Base-by-base conservation (phyloP, 352 stramenopile species). In the Globisporangium orthogonon region DNA sequence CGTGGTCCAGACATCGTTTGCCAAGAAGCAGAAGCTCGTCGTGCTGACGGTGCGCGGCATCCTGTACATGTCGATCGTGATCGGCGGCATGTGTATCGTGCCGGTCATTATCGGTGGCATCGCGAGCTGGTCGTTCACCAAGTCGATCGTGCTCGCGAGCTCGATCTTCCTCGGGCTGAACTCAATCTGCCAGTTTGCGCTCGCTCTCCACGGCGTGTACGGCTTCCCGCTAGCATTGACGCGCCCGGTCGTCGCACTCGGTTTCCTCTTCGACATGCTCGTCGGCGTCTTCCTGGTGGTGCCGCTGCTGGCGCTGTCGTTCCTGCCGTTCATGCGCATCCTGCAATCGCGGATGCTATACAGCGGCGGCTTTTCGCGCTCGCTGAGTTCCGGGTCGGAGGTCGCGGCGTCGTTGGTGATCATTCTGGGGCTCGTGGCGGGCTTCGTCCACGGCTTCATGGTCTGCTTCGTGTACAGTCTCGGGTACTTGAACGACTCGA, bases 301-400 rank as follows among this genome's bases (percentile, higher is more conserved):
- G 4, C 83, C 83, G 33, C 58, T 95, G 17, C 67, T 91, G 28
- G 56, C 86, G 17, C 58, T 95, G 28, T 92, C 83, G 4, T 67
- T 89, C 33, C 58, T 95, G 44, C 85, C 85, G 39, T 95, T 95
- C 55, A 91, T 95, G 79, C 81, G 81, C 11, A 89, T 91, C 35
- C 66, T 95, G 23, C 85, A 95, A 57, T 91, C 83, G 5, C 81
- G 85, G 18, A 90, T 90, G 52, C 87, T 95, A 71, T 95, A 91
- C 69, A 95, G 91, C 46, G 82, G 85, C 14, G 85, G 85, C 45
- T 95, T 95, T 56, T 89, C 85, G 7, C 73, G 83, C 46, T 70
- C 85, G 4, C 49, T 95, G 35, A 87, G 78, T 37, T 89, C 81
- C 49, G 85, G 78, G 5, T 89, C 81, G 1, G 83, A 95, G 35